These are phyloP conservation scores for Pythium utonaiense DNA, from an alignment of 352 stramenopile genomes.

Conservation along the genomic window DNA sequence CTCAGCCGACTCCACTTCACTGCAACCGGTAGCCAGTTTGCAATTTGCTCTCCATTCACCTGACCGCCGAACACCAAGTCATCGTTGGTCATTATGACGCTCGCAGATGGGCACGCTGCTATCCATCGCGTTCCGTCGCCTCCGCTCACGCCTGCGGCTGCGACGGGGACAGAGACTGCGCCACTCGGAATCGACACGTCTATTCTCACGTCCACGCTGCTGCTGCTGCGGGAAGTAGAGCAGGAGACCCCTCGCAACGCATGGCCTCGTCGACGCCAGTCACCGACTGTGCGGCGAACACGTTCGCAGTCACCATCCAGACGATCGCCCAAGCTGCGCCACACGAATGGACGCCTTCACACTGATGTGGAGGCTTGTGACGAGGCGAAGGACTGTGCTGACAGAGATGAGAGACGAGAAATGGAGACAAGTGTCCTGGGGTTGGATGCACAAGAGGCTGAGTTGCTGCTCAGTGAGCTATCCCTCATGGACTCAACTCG, in stretches of 20 bases:
- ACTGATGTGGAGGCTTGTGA: background rate
- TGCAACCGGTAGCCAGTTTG: background rate
- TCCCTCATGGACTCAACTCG: background rate
- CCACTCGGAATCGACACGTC: background rate
- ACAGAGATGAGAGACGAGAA: background rate
- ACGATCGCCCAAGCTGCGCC: slow-evolving; percentile 26
- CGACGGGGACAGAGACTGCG: background rate
- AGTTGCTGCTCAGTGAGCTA: background rate
- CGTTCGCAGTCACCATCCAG: slow-evolving; percentile 27
- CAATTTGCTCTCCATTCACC: background rate
- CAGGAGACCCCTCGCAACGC: background rate
- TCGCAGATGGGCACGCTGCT: background rate
- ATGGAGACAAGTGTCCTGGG: background rate
- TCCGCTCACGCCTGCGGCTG: background rate
- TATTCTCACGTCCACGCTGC: background rate
- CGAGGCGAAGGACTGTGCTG: background rate
- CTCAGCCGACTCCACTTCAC: background rate
- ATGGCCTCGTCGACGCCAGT: background rate
- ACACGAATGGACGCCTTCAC: slow-evolving; percentile 25
- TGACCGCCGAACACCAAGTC: background rate
- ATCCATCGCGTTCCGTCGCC: background rate
- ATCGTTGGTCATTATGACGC: background rate
- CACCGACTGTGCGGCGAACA: slow-evolving; percentile 1
- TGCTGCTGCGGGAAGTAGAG: slow-evolving; percentile 7
- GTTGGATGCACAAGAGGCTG: background rate